phyloP scores from a whole-genome alignment of 2,329 filamentous ascomycete genomes.

The Botrytis galanthina region DNA sequence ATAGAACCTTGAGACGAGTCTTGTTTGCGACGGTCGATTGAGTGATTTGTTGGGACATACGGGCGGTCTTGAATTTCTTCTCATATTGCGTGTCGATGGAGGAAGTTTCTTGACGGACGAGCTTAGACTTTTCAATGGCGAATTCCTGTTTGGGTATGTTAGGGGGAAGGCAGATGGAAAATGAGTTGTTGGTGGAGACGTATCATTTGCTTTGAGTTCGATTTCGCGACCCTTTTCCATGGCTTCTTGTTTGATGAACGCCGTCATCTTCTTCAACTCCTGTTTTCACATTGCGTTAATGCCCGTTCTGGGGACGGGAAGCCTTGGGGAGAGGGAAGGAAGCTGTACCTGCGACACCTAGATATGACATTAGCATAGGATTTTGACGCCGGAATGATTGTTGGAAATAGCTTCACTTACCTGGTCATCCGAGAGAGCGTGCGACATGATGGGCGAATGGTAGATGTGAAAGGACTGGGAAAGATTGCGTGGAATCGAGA shows the following conservation, averaged over 20 bases:
- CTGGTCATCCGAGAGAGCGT: conserved; percentile 97
- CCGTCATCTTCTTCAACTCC: conserved; percentile 99
- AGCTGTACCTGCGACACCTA: conserved; percentile 71
- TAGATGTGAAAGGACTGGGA: conserved; percentile 20
- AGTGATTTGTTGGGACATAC: conserved; percentile 98
- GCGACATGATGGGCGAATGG: conserved; percentile 70
- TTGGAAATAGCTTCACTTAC: conserved; percentile 47
- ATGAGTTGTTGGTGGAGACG: conserved; percentile 4
- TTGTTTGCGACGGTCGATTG: conserved; percentile 96
- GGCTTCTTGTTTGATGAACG: conserved; percentile 99
- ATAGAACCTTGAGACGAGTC: conserved; percentile 84
- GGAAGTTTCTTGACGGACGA: conserved; percentile 91
- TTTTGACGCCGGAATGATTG: conserved; percentile 1
- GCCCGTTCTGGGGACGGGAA: not conserved
- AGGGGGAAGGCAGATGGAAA: not conserved
- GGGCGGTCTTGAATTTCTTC: conserved; percentile 99
- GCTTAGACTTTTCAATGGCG: conserved; percentile 97
- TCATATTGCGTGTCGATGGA: conserved; percentile 90
- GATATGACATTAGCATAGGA: conserved; percentile 26
- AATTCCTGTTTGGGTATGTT: conserved; percentile 59
- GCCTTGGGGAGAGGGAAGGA: not conserved
- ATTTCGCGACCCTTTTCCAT: conserved; percentile 97
- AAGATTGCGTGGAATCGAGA: conserved; percentile 18
- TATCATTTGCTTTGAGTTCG: conserved; percentile 92
- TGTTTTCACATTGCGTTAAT: conserved; percentile 14